These are phyloP conservation scores for Castanea mollissima DNA, from an alignment of 306 rosid species.

Conservation along the genomic window DNA sequence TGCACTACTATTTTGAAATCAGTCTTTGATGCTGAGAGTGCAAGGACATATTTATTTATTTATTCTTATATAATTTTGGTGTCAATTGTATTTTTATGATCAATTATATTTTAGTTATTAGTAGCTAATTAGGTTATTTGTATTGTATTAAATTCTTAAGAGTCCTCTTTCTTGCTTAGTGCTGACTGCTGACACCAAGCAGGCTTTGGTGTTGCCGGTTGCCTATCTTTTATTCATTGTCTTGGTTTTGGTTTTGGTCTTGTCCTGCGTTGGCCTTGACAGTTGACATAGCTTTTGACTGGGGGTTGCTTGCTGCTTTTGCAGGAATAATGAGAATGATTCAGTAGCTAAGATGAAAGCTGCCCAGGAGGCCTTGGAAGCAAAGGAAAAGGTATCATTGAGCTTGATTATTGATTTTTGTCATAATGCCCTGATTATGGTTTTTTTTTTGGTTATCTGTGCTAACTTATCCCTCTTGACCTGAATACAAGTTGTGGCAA, in stretches of 20 bases:
- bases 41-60: too few relatives aligned
- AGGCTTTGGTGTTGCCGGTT: too few relatives aligned
- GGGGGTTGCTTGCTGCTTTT: slow-evolving; percentile 35
- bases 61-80: too few relatives aligned
- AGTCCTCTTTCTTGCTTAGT: too few relatives aligned
- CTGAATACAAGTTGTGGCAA: not conserved
- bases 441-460: not conserved
- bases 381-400: slow-evolving; percentile 66
- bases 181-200: too few relatives aligned
- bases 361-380: slow-evolving; percentile 82
- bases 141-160: too few relatives aligned
- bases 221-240: too few relatives aligned
- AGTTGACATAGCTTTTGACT: slow-evolving; percentile 31
- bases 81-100: too few relatives aligned
- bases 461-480: not conserved
- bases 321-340: slow-evolving; percentile 80
- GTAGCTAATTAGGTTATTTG: too few relatives aligned
- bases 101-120: too few relatives aligned
- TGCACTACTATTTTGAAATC: slow-evolving; percentile 13
- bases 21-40: too few relatives aligned
- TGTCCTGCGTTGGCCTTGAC: not conserved
- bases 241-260: too few relatives aligned
- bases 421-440: slow-evolving; percentile 4
- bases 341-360: slow-evolving; percentile 77
- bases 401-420: slow-evolving; percentile 5